Evolutionary conservation across 352 stramenopile species (phyloP), one percentile per base, ranked within the genome.

Genomic region (Globisporangium abappressorium): DNA sequence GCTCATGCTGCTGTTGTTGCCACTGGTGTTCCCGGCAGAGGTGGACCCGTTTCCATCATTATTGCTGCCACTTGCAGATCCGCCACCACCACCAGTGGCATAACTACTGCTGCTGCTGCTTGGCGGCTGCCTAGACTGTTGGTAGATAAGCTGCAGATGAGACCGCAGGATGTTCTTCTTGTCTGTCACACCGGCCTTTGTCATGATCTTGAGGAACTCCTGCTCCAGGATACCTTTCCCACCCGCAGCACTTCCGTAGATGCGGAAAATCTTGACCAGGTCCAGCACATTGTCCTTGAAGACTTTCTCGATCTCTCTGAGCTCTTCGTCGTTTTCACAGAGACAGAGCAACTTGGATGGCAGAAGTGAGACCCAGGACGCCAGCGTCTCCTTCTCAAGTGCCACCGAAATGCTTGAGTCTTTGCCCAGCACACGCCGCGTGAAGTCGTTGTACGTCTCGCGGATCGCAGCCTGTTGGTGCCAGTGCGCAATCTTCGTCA

Each of bases 141-240:
- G 86, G 62, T 92, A 91, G n/a, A 92, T 88, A 5, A 85, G 8
- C 63, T 92, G 84, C 3, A 94, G 67, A 53, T 90, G 75, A 1
- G 82, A 89, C n/a, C 84, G 64, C 33, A 91, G 63, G 36, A 94
- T 94, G 57, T 91, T 89, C 46, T 92, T 92, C 75, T 91, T 92
- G 69, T 92, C 83, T 8, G 84, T 91, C 53, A 92, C 74, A 8
- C 86, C 82, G 0, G 81, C 80, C 55, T 90, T 85, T 0, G 84
- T 91, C 81, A 94, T 92, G 26, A 94, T 74, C 66, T 94, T 92
- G 34, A 92, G 79, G 57, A 94, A 94, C 26, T 94, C 84, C 38
- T 94, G 86, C 63, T 94, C 86, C 8, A 90, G 58, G 62, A 94
- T 90, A 5, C 79, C 80, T 59, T 90, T 91, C 0, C 86, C 84